Evolutionary conservation across 1,284 basidiomycete species (phyloP), one percentile per base, ranked within the genome.

Genomic region (Melampsora americana): DNA sequence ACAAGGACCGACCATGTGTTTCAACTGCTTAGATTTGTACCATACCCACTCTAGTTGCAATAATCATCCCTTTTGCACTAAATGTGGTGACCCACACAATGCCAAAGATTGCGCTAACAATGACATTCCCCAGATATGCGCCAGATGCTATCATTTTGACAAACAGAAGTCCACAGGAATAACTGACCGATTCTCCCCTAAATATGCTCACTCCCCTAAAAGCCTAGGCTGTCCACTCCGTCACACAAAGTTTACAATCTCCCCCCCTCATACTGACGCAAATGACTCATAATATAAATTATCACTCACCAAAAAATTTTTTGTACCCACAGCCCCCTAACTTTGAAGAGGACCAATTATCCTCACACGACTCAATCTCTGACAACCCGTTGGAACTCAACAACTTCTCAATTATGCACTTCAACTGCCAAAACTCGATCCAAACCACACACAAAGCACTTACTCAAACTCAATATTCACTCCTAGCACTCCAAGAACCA

Each of bases 1-100:
- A 67, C 66, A 39, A 5, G 16, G 66, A 1, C 66, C 66, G 5
- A 44, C 66, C 28, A 44, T 53, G 23, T 68, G 66, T 23, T 68
- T 68, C 46, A 68, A 68, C n/a, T 68, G 66, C 26, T 44, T 68
- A 12, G 5, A 32, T 20, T 32, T 68, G 3, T 28, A 50, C 11
- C 66, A 68, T 28, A 35, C 23, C 5, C 46, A 30, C 66, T 16
- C 32, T 9, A 30, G 26, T 26, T 68, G 66, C 48, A 42, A 48
- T 26, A 30, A 68, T 23, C 7, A 23, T 23, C 42, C 66, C 11
- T 20, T 12, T 26, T 68, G 66, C 48, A 5, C 66, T 1, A 68
- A 56, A 68, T 68, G 66, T 16, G 26, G 26, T 16, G 66, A 48
- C 11, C 28, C 26, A 53, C 66, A 68, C 48, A 23, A n/a, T 4